A percentile compares a stretch with the other conserved stretches of the same genome.
phyloP scores from a whole-genome alignment of 2,329 filamentous ascomycete species.

The Pestalotiopsis sp. region DNA sequence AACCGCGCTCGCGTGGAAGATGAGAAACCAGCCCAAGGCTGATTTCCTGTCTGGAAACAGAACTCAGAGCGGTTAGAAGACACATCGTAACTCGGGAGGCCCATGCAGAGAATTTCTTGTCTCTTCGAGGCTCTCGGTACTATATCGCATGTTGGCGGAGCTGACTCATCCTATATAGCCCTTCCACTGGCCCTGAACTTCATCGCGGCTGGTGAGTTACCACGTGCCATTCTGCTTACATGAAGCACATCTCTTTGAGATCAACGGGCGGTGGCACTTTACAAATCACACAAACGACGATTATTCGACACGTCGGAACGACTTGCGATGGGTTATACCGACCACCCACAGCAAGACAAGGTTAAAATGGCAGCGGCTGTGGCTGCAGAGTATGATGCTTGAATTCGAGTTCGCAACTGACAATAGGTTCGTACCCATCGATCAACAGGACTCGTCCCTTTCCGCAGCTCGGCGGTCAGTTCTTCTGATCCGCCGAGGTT shows the following conservation, averaged over 20 bases:
- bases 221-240: slow-evolving; percentile 29
- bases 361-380: not conserved
- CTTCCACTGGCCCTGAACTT: slow-evolving; percentile 84
- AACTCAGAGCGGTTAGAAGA: slow-evolving; percentile 76
- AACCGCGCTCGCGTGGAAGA: slow-evolving; percentile 55
- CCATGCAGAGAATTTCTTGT: not conserved
- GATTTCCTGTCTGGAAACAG: slow-evolving; percentile 76
- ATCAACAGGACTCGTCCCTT: slow-evolving; percentile 35
- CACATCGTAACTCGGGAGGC: slow-evolving; percentile 13
- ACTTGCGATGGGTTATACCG: not conserved
- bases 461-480: slow-evolving; percentile 4
- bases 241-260: slow-evolving; percentile 36
- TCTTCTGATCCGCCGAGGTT: not conserved
- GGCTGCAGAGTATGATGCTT: slow-evolving; percentile 16
- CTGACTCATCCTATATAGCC: slow-evolving; percentile 51
- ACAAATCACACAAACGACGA: slow-evolving; percentile 9
- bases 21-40: slow-evolving; percentile 64
- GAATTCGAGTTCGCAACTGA: slow-evolving; percentile 23
- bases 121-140: not conserved
- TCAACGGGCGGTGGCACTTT: slow-evolving; percentile 63
- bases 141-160: slow-evolving; percentile 2
- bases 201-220: slow-evolving; percentile 86
- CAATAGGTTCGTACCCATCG: slow-evolving; percentile 44
- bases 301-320: not conserved
- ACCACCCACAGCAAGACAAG: not conserved